Percentiles rank a stretch among this genome's conserved stretches.
Conservation (phyloP, 1,284 basidiomycete species). For the Boletus chippewaensis region DNA sequence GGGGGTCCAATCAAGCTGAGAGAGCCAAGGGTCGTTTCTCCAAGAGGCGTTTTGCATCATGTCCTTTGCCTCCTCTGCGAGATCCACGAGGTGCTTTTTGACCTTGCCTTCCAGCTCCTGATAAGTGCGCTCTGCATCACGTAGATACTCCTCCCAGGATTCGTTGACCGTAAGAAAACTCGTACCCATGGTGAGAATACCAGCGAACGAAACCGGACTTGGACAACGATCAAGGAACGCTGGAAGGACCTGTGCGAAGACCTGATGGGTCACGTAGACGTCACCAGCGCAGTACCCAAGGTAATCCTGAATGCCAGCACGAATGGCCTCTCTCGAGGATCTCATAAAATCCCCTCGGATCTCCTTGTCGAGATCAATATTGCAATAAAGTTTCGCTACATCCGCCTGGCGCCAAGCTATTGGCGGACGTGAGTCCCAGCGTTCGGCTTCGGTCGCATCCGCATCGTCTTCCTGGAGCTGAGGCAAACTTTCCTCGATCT, state of each 20-base stretch:
- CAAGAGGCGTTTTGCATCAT: conserved; percentile 48
- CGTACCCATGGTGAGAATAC: conserved; percentile 88
- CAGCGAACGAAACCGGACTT: conserved; percentile 90
- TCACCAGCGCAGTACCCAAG: conserved; percentile 88
- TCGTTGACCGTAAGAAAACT: conserved; percentile 89
- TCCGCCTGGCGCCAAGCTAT: conserved; percentile 91
- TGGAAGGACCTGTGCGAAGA: conserved; percentile 79
- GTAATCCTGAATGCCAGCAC: conserved; percentile 65
- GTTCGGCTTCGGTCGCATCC: conserved; percentile 39
- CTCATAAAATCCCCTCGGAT: conserved; percentile 76
- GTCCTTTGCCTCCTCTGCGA: conserved; percentile 60
- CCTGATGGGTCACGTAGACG: conserved; percentile 79
- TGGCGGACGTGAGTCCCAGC: conserved; percentile 94
- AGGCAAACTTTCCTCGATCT: conserved; percentile 41
- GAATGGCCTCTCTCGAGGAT: conserved; percentile 57
- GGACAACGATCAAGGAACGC: conserved; percentile 82
- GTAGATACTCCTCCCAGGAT: conserved; percentile 80
- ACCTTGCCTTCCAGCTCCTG: conserved; percentile 71
- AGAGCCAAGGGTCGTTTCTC: conserved; percentile 80
- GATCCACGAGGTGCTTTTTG: conserved; percentile 54
- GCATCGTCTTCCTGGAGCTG: conserved; percentile 35
- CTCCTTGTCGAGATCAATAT: conserved; percentile 52
- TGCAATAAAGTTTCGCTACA: conserved; percentile 85
- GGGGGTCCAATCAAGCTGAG: conserved; percentile 93
- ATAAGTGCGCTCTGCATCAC: conserved; percentile 75